Base-by-base conservation (phyloP, 768 basidiomycete genomes). In the Lactarius tabidus region DNA sequence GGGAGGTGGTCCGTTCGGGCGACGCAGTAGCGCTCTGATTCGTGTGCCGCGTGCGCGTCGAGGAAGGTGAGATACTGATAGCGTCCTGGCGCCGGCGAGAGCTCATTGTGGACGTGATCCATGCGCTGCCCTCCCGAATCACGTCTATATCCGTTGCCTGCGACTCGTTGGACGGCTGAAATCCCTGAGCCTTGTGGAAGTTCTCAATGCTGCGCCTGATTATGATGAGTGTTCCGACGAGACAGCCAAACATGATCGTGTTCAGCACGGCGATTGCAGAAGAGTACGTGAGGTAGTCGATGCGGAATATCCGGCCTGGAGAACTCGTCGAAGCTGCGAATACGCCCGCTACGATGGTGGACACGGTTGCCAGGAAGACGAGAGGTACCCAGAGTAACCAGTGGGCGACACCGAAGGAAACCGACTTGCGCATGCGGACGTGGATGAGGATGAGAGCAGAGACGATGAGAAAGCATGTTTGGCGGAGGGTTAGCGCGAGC, bases 341-440 rank as follows among this genome's bases (percentile, higher is more conserved):
- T 15, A 87, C 77, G 31, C 82, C 85, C 0, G 85, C 84, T 31
- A 86, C 74, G 20, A 80, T 78, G 14, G 87, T 89, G 5, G 88
- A 87, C 0, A 82, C 80, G 29, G 79, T 67, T 33, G 80, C 77
- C 12, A 90, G 75, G 60, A 88, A 67, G 14, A 85, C 62, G 3
- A 83, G 84, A 2, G 90, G 90, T 10, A 79, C 81, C 87, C 86
- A 90, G 38, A 91, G 72, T 80, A 88, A 84, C 86, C 87, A 89
- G 67, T 91, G 88, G 57, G 77, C 85, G n/a, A 71, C 67, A 17
- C 90, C 89, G 67, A 89, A 89, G 10, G 86, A 82, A 14, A 90
- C 82, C 0, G 90, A 82, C 57, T 82, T 84, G 20, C 85, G 88
- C 79, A 87, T 78, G 17, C 89, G 84, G 66, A 91, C 83, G 64